These are phyloP conservation scores for Curvularia spicifera DNA, from an alignment of 2,329 filamentous ascomycete species.

Conservation along the genomic window DNA sequence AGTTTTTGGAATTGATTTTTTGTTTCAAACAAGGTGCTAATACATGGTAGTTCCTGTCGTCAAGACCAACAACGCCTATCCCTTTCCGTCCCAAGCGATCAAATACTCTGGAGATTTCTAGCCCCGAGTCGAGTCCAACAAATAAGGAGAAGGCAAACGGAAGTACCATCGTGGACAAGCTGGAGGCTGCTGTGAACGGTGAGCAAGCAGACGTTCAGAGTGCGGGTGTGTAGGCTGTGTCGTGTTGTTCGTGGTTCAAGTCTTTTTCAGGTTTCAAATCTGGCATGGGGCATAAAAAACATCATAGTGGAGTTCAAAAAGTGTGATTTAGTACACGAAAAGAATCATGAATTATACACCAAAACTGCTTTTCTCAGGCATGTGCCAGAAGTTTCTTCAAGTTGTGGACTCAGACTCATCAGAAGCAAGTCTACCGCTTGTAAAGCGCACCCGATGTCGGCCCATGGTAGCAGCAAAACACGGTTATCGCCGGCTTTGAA, in stretches of 20 bases:
- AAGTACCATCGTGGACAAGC: constrained; percentile 33
- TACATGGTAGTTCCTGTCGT: constrained; percentile 69
- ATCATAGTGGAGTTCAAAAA: background rate
- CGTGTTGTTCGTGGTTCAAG: background rate
- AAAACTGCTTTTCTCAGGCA: background rate
- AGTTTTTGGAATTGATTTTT: constrained; percentile 45
- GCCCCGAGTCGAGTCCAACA: constrained; percentile 34
- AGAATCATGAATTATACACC: background rate
- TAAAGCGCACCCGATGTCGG: constrained; percentile 11
- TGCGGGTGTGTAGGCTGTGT: constrained; percentile 21
- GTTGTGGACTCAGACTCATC: background rate
- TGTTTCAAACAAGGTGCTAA: constrained; percentile 15
- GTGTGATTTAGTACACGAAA: background rate
- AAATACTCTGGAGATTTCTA: constrained; percentile 52
- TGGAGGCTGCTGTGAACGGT: constrained; percentile 42
- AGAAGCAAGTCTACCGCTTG: background rate
- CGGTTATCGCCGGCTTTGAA: constrained; percentile 17
- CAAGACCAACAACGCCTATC: constrained; percentile 71
- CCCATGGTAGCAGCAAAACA: background rate
- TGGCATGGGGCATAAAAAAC: background rate
- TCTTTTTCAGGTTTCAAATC: background rate
- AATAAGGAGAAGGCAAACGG: constrained; percentile 18
- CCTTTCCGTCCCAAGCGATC: constrained; percentile 65
- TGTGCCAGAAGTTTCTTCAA: no score
- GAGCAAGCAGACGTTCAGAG: constrained; percentile 29